These are phyloP conservation scores for Penicillium brevicompactum DNA, from an alignment of 2,329 filamentous ascomycete genomes.

Conservation along the genomic window DNA sequence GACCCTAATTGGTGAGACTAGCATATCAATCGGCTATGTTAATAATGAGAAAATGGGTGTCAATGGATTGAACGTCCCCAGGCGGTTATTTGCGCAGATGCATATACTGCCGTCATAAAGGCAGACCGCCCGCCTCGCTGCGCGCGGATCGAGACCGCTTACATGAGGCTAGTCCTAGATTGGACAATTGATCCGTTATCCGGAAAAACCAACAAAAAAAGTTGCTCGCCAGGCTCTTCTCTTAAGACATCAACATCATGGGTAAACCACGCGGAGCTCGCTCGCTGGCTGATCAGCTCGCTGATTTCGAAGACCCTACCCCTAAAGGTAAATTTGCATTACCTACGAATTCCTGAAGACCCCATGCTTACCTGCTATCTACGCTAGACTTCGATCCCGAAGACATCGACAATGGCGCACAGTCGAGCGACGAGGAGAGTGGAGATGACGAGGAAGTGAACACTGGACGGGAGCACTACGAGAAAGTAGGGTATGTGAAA, in stretches of 20 bases:
- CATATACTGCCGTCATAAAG: slow-evolving; percentile 14
- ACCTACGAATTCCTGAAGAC: not conserved
- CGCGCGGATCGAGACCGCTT: slow-evolving; percentile 6
- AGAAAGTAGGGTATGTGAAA: slow-evolving; percentile 65
- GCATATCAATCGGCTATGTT: not conserved
- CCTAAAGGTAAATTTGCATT: slow-evolving; percentile 60
- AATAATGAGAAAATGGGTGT: not conserved
- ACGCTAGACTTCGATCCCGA: slow-evolving; percentile 77
- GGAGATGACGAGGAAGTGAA: slow-evolving; percentile 51
- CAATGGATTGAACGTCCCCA: not conserved
- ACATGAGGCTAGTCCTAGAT: slow-evolving; percentile 10
- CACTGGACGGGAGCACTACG: slow-evolving; percentile 82
- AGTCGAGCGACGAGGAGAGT: slow-evolving; percentile 57
- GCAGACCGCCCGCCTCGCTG: not conserved
- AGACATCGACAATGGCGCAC: slow-evolving; percentile 59
- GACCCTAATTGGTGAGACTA: not conserved
- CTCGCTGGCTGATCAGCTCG: slow-evolving; percentile 61
- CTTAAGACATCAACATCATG: slow-evolving; percentile 23
- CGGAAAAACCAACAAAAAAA: slow-evolving; percentile 28
- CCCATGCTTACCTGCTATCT: slow-evolving; percentile 7
- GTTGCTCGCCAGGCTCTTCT: slow-evolving; percentile 14
- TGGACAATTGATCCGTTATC: slow-evolving; percentile 21
- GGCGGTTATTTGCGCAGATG: not conserved
- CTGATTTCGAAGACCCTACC: slow-evolving; percentile 63
- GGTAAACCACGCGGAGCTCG: slow-evolving; percentile 54